These are phyloP conservation scores for Ulota crispa DNA, from an alignment of 225 moss, liverwort and hornwort species.

Conservation along the genomic window DNA sequence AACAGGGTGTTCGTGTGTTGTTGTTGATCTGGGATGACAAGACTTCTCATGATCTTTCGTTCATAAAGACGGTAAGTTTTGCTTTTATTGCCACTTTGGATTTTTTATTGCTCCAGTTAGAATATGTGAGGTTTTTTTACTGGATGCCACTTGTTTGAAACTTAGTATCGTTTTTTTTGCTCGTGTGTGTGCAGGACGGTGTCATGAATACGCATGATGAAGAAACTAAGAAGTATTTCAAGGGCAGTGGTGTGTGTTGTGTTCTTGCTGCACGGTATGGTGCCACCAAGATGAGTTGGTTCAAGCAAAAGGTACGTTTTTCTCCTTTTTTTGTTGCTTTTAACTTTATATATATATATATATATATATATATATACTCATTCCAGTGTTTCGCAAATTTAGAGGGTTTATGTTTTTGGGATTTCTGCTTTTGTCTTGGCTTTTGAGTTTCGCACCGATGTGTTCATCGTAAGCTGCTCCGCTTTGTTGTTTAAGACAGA, in stretches of 20 bases:
- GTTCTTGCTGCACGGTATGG: conserved; percentile 54
- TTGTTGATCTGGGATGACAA: conserved; percentile 90
- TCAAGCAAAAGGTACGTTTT: conserved; percentile 53
- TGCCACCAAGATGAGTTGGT: conserved; percentile 59
- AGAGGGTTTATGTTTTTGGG: background rate
- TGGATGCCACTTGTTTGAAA: no score
- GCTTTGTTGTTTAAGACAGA: background rate
- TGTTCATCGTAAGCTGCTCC: background rate
- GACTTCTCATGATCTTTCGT: conserved; percentile 73
- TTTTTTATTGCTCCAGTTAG: background rate
- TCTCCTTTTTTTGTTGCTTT: background rate
- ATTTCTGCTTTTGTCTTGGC: background rate
- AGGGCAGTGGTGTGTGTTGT: conserved; percentile 44
- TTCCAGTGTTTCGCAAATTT: background rate
- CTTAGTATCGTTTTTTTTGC: no score
- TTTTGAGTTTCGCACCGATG: background rate
- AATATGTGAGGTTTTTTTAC: no score
- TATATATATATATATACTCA: background rate
- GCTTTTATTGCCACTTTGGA: background rate
- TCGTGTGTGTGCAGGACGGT: conserved; percentile 38
- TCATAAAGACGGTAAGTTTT: conserved; percentile 60
- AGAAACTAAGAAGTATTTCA: conserved; percentile 60
- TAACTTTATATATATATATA: background rate
- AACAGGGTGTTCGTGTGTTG: conserved; percentile 74
- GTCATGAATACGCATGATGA: conserved; percentile 67